Conservation (phyloP, 768 basidiomycete species). For the Mycena rebaudengoi region DNA sequence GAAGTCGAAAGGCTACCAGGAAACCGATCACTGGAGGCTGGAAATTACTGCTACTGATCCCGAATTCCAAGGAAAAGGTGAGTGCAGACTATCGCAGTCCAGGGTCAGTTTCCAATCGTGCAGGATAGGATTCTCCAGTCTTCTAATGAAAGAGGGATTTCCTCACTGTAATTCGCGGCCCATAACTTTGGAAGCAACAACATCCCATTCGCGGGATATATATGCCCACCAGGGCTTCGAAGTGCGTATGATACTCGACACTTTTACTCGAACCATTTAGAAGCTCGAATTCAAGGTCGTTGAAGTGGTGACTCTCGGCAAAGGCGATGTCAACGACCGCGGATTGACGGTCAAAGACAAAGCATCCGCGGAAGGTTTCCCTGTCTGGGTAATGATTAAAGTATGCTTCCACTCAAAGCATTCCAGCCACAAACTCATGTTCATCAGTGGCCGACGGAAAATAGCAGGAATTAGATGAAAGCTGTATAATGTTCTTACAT, state of each 20-base stretch:
- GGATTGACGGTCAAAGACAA: not conserved
- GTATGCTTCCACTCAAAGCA: not conserved
- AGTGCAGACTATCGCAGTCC: too few relatives aligned
- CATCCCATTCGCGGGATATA: too few relatives aligned
- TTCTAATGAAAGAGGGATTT: too few relatives aligned
- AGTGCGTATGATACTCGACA: not conserved
- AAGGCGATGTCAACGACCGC: not conserved
- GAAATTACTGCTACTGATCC: conserved; percentile 20
- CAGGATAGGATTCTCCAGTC: too few relatives aligned
- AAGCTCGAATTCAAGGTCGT: not conserved
- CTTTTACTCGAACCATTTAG: not conserved
- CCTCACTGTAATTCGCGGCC: too few relatives aligned
- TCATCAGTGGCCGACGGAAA: too few relatives aligned
- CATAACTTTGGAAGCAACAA: too few relatives aligned
- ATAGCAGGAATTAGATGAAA: too few relatives aligned
- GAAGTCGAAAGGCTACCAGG: not conserved
- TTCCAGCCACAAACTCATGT: too few relatives aligned
- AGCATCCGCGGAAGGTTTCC: not conserved
- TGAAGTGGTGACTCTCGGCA: not conserved
- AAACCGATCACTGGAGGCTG: conserved; percentile 13
- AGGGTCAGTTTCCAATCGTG: too few relatives aligned
- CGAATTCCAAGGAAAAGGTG: conserved; percentile 13
- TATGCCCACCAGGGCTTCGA: not conserved
- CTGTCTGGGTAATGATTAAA: not conserved
- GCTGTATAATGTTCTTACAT: too few relatives aligned